Conservation (phyloP, 2,329 filamentous ascomycete species). For the Lachnellula willkommii region DNA sequence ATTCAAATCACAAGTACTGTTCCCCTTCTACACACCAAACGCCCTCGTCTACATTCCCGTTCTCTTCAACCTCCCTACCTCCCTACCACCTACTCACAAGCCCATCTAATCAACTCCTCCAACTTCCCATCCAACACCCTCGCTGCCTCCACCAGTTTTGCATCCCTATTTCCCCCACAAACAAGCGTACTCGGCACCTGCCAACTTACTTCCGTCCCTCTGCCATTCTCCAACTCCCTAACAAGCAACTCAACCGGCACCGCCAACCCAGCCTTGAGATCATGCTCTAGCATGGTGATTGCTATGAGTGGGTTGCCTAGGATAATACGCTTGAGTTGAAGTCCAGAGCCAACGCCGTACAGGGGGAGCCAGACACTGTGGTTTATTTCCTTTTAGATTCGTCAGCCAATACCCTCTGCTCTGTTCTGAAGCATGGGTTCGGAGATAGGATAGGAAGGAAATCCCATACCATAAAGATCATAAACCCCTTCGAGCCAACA, state of each 20-base stretch:
- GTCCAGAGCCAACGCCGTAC: constrained; percentile 10
- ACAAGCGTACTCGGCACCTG: constrained; percentile 20
- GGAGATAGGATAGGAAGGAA: background rate
- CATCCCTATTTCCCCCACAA: constrained; percentile 7
- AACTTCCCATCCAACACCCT: constrained; percentile 16
- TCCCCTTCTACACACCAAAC: background rate
- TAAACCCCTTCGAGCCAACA: constrained; percentile 20
- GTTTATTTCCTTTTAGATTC: constrained; percentile 15
- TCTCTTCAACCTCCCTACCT: background rate
- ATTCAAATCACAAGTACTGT: background rate
- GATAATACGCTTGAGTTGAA: constrained; percentile 18
- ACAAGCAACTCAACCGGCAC: constrained; percentile 24
- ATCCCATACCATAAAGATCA: constrained; percentile 16
- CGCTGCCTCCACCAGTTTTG: constrained; percentile 10
- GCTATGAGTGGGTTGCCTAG: constrained; percentile 24
- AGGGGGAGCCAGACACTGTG: constrained; percentile 21
- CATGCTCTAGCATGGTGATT: constrained; percentile 21
- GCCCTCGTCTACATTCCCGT: background rate
- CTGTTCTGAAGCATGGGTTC: background rate
- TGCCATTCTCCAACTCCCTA: constrained; percentile 8
- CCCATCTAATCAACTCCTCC: constrained; percentile 7
- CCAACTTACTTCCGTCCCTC: constrained; percentile 18
- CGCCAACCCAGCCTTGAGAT: constrained; percentile 14
- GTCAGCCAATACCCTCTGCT: background rate
- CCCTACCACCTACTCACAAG: background rate